Evolutionary conservation across 306 rosid genomes (phyloP).

Genomic region (Rosa lucieae): DNA sequence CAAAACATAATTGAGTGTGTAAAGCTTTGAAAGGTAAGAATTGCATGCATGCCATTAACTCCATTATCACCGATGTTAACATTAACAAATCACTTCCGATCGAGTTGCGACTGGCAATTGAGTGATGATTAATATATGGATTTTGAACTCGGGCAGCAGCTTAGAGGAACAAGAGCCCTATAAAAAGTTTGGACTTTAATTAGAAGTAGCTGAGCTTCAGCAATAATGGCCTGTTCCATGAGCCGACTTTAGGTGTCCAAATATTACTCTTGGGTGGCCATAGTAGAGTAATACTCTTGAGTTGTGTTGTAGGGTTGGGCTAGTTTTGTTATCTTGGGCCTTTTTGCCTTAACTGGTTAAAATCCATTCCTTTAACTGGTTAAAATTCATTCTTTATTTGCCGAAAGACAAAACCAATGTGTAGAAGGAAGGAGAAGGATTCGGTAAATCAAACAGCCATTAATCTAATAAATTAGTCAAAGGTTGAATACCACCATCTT

Average conservation of each 20-base stretch:
- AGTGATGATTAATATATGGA: not conserved
- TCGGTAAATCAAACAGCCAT: not conserved
- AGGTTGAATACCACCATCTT: slow-evolving; percentile 26
- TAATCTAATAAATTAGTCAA: slow-evolving; percentile 8
- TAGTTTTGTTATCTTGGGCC: not conserved
- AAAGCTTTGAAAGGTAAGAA: no score
- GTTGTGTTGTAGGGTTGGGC: not conserved
- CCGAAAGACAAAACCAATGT: not conserved
- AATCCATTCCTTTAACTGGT: not conserved
- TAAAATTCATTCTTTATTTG: not conserved
- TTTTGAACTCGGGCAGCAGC: not conserved
- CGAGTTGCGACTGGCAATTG: not conserved
- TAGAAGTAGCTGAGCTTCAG: not conserved
- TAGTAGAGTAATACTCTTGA: no score
- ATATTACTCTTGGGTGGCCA: not conserved
- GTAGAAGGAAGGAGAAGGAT: not conserved
- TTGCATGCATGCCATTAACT: not conserved
- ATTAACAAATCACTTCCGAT: not conserved
- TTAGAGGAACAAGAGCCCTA: not conserved
- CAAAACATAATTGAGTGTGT: not conserved
- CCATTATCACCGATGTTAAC: not conserved
- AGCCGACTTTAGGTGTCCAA: not conserved
- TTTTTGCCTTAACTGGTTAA: not conserved
- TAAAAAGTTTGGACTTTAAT: not conserved
- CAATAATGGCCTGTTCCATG: not conserved